Evolutionary conservation across 23 red algal species (phyloP), one percentile per base, ranked within the genome.

Genomic region (Agarophyton chilense): DNA sequence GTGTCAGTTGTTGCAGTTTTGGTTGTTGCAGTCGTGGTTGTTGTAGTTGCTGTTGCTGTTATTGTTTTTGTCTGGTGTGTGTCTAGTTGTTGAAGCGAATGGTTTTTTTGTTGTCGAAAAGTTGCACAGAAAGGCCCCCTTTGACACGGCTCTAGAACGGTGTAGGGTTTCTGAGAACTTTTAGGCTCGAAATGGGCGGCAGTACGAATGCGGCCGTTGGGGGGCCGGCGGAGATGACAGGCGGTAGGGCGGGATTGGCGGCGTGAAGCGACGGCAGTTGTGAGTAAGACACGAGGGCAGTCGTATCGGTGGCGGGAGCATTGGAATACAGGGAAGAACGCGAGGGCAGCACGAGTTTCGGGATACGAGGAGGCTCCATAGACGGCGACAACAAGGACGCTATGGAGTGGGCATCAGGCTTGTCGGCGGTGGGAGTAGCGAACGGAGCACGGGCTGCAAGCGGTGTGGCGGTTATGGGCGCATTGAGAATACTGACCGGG

Each of bases 161-260:
- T 22, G 61, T 66, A 66, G 61, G 61, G 33, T 66, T 66, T 21
- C 61, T 79, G 24, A 79, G 42, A 18, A 55, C 75, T 56, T 79
- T 79, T 43, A 79, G 75, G 36, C 49, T 56, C 31, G 75, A 79
- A 55, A 79, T 79, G 53, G 75, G 75, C 29, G 75, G 75, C 12
- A 79, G 75, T 14, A 79, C 75, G 36, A 79, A 79, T 11, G 61
- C 26, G 10, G 61, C 33, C 1, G 61, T 4, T 2, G 61, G 61
- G 24, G 1, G 26, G 22, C 61, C 33, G 13, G 12, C 33, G 61
- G 61, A 22, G 24, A 21, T 26, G 3, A 66, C 61, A 4, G 29
- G 33, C 61, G 3, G 26, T 21, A 66, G 61, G 14, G 61, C 26
- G 24, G 61, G 2, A 38, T 12, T 66, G 12, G 29, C 12, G 33